Conservation (phyloP, 208 protist genomes). For the Vickermania spadyakhi region DNA sequence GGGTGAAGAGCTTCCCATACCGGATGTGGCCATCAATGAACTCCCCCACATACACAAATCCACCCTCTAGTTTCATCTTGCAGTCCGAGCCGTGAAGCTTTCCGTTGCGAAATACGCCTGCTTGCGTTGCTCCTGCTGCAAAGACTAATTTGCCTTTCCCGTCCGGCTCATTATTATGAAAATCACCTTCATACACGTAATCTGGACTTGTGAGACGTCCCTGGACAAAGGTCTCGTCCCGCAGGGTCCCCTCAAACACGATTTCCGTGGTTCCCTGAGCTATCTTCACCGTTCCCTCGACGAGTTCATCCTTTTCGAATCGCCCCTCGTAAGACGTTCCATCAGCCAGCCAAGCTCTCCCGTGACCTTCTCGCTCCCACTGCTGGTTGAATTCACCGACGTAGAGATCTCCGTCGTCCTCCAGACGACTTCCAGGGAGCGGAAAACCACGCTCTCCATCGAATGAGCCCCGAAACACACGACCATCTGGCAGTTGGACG, state of each 20-base stretch:
- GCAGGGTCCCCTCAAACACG: constrained; percentile 69
- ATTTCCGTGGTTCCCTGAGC: constrained; percentile 77
- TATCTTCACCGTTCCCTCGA: constrained; percentile 80
- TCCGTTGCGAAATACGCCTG: constrained; percentile 81
- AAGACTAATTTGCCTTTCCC: constrained; percentile 73
- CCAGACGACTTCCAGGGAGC: constrained; percentile 57
- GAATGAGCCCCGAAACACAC: constrained; percentile 67
- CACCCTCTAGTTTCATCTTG: constrained; percentile 87
- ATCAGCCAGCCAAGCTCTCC: constrained; percentile 81
- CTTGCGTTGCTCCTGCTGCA: constrained; percentile 63
- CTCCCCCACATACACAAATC: constrained; percentile 84
- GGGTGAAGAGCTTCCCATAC: constrained; percentile 77
- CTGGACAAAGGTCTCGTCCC: constrained; percentile 71
- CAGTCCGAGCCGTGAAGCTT: constrained; percentile 77
- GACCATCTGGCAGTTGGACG: constrained; percentile 65
- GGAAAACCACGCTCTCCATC: constrained; percentile 48
- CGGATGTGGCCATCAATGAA: constrained; percentile 78
- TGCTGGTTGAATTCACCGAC: constrained; percentile 66
- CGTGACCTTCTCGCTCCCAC: constrained; percentile 82
- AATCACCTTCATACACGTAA: constrained; percentile 83
- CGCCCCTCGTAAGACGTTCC: constrained; percentile 76
- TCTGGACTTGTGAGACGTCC: constrained; percentile 72
- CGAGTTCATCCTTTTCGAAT: constrained; percentile 71
- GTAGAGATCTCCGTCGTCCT: constrained; percentile 88
- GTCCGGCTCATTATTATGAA: constrained; percentile 74